Base-by-base conservation (phyloP, 805 yeast species). In the Metschnikowia dekortorum region DNA sequence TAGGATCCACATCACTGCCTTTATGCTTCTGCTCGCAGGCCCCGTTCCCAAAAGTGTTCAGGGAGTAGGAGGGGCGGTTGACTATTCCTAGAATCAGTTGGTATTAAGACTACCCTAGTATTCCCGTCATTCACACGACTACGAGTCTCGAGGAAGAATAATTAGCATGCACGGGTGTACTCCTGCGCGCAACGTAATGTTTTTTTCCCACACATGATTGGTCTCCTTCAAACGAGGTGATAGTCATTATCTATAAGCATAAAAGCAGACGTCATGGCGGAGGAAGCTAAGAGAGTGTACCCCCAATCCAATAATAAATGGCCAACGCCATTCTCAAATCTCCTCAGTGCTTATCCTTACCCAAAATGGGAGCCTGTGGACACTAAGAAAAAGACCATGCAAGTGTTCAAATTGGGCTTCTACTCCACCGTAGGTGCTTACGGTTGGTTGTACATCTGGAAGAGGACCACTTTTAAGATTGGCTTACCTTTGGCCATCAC, bases 281-380 rank as follows among this genome's bases (percentile, higher is more conserved):
- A 61, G 42, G 54, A 54, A 45, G 61, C 49, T 26, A 46, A 41
- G 40, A 50, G 47, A 22, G 54, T 35, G 13, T 62, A 51, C 48
- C 76, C 77, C 32, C 72, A 69, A 58, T 64, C 76, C 47, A 66
- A 72, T 18, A 61, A 64, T 63, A 72, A 71, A 54, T 68, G 66
- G 64, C 77, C 77, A 30, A 64, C 67, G 44, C 75, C 77, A 22
- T 71, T 74, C 53, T 73, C 65, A 47, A 73, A 70, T 62, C 53
- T 71, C 53, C 51, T 64, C 52, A 67, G 65, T 47, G 68, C 73
- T 39, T 57, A 61, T 44, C 76, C 74, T 1, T 76, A 77, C 56
- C 76, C 81, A 16, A 56, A 68, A 38, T 83, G 76, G 73, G 65
- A 64, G 51, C 84, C 86, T 33, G 73, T 82, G 32, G 82, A 82